Evolutionary conservation across 2,329 filamentous ascomycete genomes (phyloP), one percentile per base, ranked within the genome.

Genomic region (Diaporthe helianthi): DNA sequence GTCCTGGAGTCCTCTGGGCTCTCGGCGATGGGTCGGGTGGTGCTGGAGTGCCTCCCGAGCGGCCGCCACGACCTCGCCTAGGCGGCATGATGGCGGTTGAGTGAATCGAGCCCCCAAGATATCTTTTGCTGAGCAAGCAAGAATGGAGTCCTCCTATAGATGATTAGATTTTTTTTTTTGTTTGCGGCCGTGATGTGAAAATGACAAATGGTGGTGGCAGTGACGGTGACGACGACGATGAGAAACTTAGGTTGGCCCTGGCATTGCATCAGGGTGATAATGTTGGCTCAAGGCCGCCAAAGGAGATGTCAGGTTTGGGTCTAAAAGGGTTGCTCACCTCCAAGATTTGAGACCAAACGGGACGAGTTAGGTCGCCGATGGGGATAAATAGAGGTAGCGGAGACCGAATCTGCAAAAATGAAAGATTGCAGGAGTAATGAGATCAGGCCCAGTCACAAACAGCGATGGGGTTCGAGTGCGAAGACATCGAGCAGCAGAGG

Each of bases 11-110:
- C 47, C 33, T 54, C 36, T 55, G 47, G 17, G 54, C 58, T 64
- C 63, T 67, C n/a, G 61, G 47, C 15, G 52, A 58, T n/a, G 47
- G 10, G 26, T 64, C 54, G 10, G 64, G 44, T 19, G 60, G 55
- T 17, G 58, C 53, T 26, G 22, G 36, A 46, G 64, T 10, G 26
- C 41, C 58, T 69, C 63, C 44, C n/a, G 68, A 8, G 31, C 29
- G 29, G 53, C 46, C 41, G 19, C 61, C 60, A 41, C 66, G 66
- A 36, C 49, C 63, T 69, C 63, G 49, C 53, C 63, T 71, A 22
- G 70, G 70, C 29, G 70, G 70, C 70, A 71, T 71, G n/a, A 33
- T 65, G 6, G n/a, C n/a, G n/a, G 22, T 22, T 33, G 15, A 67
- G 44, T 31, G 22, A 36, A 51, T 22, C 17, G 19, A 54, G 29